Conservation (phyloP, 108 stramenopile genomes). For the Seminavis robusta region DNA sequence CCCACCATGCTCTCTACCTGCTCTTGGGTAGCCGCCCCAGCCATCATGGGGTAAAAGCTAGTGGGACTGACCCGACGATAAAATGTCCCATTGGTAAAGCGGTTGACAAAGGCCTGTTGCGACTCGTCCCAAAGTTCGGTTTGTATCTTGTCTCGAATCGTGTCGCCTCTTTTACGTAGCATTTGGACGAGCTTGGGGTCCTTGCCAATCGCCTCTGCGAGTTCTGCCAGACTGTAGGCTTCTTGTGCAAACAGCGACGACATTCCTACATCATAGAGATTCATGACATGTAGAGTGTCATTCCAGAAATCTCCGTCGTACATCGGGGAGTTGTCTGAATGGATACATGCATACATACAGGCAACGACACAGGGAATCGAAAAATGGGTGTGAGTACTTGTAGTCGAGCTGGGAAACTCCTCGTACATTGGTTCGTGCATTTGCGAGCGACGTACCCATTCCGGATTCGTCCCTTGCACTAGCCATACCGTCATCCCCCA, state of each 20-base stretch:
- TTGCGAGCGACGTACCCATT: too few species aligned
- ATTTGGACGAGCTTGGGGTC: background rate
- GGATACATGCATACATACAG: too few species aligned
- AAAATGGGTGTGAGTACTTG: too few species aligned
- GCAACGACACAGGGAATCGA: too few species aligned
- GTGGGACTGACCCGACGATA: conserved; percentile 7
- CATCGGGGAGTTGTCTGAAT: too few species aligned
- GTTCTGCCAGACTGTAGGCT: conserved; percentile 5
- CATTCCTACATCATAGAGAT: conserved; percentile 30
- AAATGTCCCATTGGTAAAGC: conserved; percentile 22
- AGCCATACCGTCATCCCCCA: too few species aligned
- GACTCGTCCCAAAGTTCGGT: conserved; percentile 24
- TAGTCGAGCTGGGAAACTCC: too few species aligned
- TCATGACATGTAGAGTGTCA: conserved; percentile 9
- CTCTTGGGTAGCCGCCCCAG: too few species aligned
- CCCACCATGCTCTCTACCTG: conserved; percentile 3
- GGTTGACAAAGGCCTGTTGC: conserved; percentile 11
- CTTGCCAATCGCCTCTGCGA: conserved; percentile 15
- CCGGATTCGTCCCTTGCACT: too few species aligned
- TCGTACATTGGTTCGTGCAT: too few species aligned
- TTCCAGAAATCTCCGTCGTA: conserved; percentile 28
- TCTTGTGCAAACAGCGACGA: conserved; percentile 15
- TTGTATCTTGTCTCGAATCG: background rate
- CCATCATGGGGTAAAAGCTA: conserved; percentile 25
- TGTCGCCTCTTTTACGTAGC: conserved; percentile 6